These are phyloP conservation scores for Kwoniella sp. DNA, from an alignment of 768 basidiomycete genomes.

Conservation along the genomic window DNA sequence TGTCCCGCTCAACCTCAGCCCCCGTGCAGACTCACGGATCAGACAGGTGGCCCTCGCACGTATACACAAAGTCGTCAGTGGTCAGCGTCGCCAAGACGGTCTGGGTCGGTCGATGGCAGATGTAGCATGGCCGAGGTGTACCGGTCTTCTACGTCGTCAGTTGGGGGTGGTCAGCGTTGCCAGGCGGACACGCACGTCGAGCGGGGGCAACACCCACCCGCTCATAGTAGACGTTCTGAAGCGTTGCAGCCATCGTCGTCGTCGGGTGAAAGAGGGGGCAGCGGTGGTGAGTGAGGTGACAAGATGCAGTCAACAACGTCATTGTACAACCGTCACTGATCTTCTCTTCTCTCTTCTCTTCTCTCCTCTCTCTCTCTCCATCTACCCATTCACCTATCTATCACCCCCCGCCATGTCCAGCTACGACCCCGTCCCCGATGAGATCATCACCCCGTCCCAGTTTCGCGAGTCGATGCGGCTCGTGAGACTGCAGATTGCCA, in stretches of 20 bases:
- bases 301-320: constrained; percentile 19
- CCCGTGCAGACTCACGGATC: constrained; percentile 83
- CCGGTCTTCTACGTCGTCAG: constrained; percentile 60
- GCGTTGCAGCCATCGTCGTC: neutral
- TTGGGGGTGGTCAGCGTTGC: neutral
- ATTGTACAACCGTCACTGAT: neutral
- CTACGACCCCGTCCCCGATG: constrained; percentile 42
- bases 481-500: constrained; percentile 73
- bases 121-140: constrained; percentile 64
- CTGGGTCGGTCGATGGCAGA: constrained; percentile 68
- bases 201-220: neutral
- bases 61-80: constrained; percentile 79
- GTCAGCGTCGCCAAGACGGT: constrained; percentile 80
- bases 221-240: neutral
- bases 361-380: neutral
- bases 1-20: no score
- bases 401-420: constrained; percentile 38
- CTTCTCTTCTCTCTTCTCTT: no score
- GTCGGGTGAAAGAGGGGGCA: neutral
- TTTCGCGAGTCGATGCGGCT: constrained; percentile 46
- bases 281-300: constrained; percentile 18
- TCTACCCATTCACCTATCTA: no score
- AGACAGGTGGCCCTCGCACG: constrained; percentile 71
- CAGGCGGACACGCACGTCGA: neutral
- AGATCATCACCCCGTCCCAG: constrained; percentile 46